A percentile compares a stretch with the other conserved stretches of the same genome.
Conservation (phyloP, 1,139 yeast species). For the Hyphopichia pseudoburtonii region DNA sequence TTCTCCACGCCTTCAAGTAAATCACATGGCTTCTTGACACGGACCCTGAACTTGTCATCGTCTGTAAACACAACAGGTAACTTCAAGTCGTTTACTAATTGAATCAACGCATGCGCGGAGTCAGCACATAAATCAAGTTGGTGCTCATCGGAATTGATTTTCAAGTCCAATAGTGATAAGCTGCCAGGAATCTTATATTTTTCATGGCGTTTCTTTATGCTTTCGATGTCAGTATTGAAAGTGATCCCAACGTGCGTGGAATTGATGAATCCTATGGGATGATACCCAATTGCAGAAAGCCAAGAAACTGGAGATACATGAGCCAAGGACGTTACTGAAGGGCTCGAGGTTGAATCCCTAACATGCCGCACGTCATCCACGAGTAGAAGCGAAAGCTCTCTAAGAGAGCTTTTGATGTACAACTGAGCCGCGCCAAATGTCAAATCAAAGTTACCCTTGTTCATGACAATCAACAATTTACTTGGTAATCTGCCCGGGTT, state of each 20-base stretch:
- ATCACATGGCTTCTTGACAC: slow-evolving; percentile 36
- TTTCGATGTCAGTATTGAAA: slow-evolving; percentile 26
- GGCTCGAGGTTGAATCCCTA: slow-evolving; percentile 16
- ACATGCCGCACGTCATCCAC: slow-evolving; percentile 55
- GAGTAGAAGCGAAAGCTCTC: slow-evolving; percentile 47
- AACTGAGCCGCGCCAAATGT: slow-evolving; percentile 30
- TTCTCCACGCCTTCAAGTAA: slow-evolving; percentile 51
- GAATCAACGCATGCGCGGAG: slow-evolving; percentile 70
- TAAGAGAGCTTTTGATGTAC: slow-evolving; percentile 43
- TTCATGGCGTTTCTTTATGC: slow-evolving; percentile 18
- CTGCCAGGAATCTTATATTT: slow-evolving; percentile 19
- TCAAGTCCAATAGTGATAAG: slow-evolving; percentile 39
- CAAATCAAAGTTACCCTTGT: slow-evolving; percentile 54
- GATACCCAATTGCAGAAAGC: slow-evolving; percentile 41
- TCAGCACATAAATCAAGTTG: slow-evolving; percentile 77
- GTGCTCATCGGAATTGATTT: slow-evolving; percentile 49
- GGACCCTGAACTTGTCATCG: slow-evolving; percentile 53
- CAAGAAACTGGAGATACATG: slow-evolving; percentile 20
- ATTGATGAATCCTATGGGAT: slow-evolving; percentile 44
- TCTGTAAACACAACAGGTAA: slow-evolving; percentile 61
- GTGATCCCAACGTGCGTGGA: slow-evolving; percentile 44
- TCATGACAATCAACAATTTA: slow-evolving; percentile 50
- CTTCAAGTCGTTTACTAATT: slow-evolving; percentile 68
- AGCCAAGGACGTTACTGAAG: slow-evolving; percentile 8
- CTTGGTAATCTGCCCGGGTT: slow-evolving; percentile 58